Percentiles rank a stretch among this genome's conserved stretches.
Evolutionary conservation across 2,329 filamentous ascomycete species (phyloP).

Genomic region (Lachnum nothofagi): DNA sequence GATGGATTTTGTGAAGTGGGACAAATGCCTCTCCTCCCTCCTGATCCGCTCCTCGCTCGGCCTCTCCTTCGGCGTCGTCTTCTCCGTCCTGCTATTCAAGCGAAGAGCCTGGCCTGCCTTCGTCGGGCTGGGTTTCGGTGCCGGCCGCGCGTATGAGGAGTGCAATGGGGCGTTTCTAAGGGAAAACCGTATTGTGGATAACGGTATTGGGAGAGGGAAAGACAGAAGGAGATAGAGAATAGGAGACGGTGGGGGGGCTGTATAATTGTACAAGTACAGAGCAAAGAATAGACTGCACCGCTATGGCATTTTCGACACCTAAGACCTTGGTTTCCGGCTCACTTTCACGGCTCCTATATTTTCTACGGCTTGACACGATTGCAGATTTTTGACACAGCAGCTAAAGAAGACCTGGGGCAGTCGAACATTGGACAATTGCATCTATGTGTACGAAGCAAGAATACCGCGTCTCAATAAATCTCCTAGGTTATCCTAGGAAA

Average conservation of each 20-base stretch:
- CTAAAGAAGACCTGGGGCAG: too few relatives aligned
- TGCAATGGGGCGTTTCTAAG: constrained; percentile 61
- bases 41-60: constrained; percentile 95
- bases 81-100: constrained; percentile 97
- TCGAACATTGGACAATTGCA: too few relatives aligned
- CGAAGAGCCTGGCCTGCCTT: constrained; percentile 97
- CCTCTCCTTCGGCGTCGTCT: constrained; percentile 94
- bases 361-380: too few relatives aligned
- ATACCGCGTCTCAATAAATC: too few relatives aligned
- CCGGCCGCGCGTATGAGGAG: constrained; percentile 95
- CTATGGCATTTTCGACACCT: background rate
- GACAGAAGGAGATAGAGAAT: background rate
- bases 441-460: too few relatives aligned
- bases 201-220: constrained; percentile 2
- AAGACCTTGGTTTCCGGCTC: too few relatives aligned
- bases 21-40: constrained; percentile 94
- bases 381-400: too few relatives aligned
- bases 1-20: constrained; percentile 62
- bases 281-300: constrained; percentile 15
- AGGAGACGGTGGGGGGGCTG: constrained; percentile 5
- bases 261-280: constrained; percentile 27
- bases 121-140: constrained; percentile 88
- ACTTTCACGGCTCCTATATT: too few relatives aligned
- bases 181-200: too few relatives aligned
- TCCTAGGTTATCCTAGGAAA: too few relatives aligned